These are phyloP conservation scores for Ilyonectria mors-panacis DNA, from an alignment of 2,329 filamentous ascomycete species.

Conservation along the genomic window DNA sequence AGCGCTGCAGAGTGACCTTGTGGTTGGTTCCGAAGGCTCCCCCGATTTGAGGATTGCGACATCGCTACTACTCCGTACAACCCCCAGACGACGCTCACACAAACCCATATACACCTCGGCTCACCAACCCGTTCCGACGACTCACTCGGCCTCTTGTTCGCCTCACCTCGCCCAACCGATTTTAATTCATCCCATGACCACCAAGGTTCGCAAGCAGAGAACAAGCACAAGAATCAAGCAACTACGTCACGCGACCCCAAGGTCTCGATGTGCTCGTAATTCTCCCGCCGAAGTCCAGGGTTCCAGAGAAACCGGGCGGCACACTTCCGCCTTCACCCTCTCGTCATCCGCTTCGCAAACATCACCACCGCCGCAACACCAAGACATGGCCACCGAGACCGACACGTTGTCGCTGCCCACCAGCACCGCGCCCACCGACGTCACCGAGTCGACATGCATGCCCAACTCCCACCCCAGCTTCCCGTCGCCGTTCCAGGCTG, in stretches of 20 bases:
- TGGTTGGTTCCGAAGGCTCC: background rate
- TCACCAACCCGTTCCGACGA: background rate
- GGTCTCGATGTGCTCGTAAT: slow-evolving; percentile 10
- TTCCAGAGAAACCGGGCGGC: slow-evolving; percentile 6
- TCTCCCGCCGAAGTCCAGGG: background rate
- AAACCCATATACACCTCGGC: background rate
- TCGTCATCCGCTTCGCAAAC: background rate
- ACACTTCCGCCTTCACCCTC: background rate
- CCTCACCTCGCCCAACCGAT: background rate
- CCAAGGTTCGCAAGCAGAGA: background rate
- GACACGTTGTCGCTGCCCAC: slow-evolving; percentile 52
- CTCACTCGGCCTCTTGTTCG: background rate
- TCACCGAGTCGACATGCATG: slow-evolving; percentile 49
- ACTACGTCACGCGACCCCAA: background rate
- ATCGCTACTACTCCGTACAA: no score
- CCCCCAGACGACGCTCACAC: no score
- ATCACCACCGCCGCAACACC: background rate
- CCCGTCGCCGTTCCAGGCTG: slow-evolving; percentile 31
- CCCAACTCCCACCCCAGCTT: slow-evolving; percentile 38
- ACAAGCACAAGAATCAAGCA: background rate
- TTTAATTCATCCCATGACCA: background rate
- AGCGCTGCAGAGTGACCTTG: background rate
- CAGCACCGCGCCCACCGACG: slow-evolving; percentile 51
- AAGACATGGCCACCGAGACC: slow-evolving; percentile 52
- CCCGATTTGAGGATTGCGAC: background rate